Evolutionary conservation across 495 filamentous ascomycete genomes (phyloP).

Genomic region (Clohesyomyces aquaticus): DNA sequence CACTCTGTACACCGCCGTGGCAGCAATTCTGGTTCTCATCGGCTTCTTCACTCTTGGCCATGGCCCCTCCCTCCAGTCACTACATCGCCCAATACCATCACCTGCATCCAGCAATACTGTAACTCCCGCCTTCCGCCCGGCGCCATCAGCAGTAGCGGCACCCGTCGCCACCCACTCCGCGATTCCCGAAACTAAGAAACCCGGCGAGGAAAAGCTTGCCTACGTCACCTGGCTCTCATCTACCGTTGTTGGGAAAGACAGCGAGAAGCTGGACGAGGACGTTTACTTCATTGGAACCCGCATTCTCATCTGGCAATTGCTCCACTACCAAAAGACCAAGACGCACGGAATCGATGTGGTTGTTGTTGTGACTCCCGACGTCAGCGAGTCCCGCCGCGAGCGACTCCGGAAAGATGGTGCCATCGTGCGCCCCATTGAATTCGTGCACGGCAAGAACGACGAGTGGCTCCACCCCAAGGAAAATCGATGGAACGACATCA

Average conservation of each 20-base stretch:
- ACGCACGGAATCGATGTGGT: constrained; percentile 37
- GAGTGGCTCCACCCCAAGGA: constrained; percentile 34
- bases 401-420: constrained; percentile 40
- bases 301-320: constrained; percentile 43
- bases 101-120: not conserved
- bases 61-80: not conserved
- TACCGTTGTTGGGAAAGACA: constrained; percentile 23
- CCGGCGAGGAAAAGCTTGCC: constrained; percentile 7
- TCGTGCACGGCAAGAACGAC: constrained; percentile 24
- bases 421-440: constrained; percentile 33
- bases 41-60: constrained; percentile 2
- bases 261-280: constrained; percentile 29
- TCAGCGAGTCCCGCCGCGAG: constrained; percentile 29
- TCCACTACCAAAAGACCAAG: constrained; percentile 38
- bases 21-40: not conserved
- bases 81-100: not conserved
- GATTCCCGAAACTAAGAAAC: not conserved
- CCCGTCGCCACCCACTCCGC: not conserved
- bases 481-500: constrained; percentile 35
- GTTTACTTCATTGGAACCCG: constrained; percentile 40
- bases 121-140: too few relatives aligned
- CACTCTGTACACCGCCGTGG: not conserved
- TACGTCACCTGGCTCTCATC: constrained; percentile 38
- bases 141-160: not conserved
- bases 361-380: constrained; percentile 41